Percentiles rank a stretch among this genome's conserved stretches.
Conservation (phyloP, 108 stramenopile species). For the Licmophora abbreviata region DNA sequence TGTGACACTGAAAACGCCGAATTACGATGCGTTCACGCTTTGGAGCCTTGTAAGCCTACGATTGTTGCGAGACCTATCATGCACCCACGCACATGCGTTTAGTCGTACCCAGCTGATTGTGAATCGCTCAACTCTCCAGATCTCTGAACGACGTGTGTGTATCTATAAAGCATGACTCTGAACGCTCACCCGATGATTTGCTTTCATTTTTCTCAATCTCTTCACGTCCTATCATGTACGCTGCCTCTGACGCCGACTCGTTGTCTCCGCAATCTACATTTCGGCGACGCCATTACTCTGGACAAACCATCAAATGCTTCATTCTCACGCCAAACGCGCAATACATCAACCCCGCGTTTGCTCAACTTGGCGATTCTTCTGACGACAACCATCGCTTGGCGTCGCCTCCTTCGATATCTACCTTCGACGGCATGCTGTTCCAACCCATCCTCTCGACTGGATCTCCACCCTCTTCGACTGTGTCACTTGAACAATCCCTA, state of each 20-base stretch:
- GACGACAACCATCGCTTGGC: neutral
- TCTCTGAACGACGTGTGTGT: neutral
- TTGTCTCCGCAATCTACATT: slow-evolving; percentile 19
- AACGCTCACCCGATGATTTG: neutral
- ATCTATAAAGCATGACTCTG: neutral
- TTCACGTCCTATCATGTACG: neutral
- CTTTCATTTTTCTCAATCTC: neutral
- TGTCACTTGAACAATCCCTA: neutral
- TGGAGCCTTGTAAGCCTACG: neutral
- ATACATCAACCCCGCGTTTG: slow-evolving; percentile 36
- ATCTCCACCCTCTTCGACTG: neutral
- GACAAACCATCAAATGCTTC: slow-evolving; percentile 36
- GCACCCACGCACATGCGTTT: neutral
- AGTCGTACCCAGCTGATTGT: neutral
- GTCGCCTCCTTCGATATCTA: neutral
- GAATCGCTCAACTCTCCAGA: neutral
- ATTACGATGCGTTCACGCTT: too few species aligned
- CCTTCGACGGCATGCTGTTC: neutral
- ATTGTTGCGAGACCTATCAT: neutral
- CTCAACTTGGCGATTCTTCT: slow-evolving; percentile 4
- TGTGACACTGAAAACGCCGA: too few species aligned
- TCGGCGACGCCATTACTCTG: slow-evolving; percentile 6
- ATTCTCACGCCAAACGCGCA: slow-evolving; percentile 32
- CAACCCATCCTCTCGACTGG: slow-evolving; percentile 7
- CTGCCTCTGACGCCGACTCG: slow-evolving; percentile 5